These are phyloP conservation scores for Talaromyces marneffei DNA, from an alignment of 2,329 filamentous ascomycete genomes.

Conservation along the genomic window DNA sequence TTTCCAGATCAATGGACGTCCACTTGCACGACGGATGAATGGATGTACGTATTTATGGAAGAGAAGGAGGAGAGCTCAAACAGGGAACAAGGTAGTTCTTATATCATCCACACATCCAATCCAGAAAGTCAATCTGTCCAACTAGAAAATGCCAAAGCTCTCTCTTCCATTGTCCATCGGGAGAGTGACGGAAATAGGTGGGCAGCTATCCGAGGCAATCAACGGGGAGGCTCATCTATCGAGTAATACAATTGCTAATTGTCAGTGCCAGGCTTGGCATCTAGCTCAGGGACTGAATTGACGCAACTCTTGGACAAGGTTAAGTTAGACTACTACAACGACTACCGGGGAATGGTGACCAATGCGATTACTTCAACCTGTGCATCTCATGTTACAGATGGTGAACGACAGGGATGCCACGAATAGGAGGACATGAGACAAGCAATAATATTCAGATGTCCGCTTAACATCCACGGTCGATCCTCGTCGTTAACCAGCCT, in stretches of 20 bases:
- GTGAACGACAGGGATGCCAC: background rate
- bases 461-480: background rate
- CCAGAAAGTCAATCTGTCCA: background rate
- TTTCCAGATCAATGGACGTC: background rate
- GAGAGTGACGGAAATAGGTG: background rate
- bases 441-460: no score
- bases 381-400: background rate
- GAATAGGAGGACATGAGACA: background rate
- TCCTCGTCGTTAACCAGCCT: background rate
- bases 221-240: background rate
- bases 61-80: background rate
- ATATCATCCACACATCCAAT: background rate
- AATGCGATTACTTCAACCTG: slow-evolving; percentile 1
- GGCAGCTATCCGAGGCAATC: slow-evolving; percentile 4
- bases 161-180: background rate
- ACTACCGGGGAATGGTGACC: background rate
- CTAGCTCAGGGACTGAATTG: background rate
- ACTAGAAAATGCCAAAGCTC: background rate
- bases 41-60: background rate
- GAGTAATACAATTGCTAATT: slow-evolving; percentile 12
- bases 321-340: background rate
- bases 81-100: background rate
- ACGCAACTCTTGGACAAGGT: background rate
- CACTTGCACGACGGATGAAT: background rate
- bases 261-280: background rate